These are phyloP conservation scores for Phytopythium litorale DNA, from an alignment of 352 stramenopile species.

Conservation along the genomic window DNA sequence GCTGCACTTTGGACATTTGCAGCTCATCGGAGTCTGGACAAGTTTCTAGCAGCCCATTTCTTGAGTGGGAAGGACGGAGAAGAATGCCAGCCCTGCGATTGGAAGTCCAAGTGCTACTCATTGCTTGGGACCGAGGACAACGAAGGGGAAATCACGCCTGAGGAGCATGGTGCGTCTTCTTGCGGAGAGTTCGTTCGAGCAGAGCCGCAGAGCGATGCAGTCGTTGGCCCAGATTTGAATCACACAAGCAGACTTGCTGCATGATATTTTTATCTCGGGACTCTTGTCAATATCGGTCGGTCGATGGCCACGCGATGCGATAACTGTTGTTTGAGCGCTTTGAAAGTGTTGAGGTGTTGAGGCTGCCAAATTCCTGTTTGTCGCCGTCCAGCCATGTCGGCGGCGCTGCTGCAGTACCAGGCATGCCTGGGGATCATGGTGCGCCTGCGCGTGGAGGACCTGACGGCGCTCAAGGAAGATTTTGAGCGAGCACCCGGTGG, in stretches of 20 bases:
- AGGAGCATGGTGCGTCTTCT: too few species aligned
- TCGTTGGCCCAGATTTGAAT: constrained; percentile 6
- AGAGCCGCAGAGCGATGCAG: constrained; percentile 11
- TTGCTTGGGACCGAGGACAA: neutral
- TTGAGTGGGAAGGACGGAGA: neutral
- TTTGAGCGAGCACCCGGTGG: constrained; percentile 44
- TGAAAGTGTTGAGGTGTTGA: neutral
- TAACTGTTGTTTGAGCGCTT: neutral
- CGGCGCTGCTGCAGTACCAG: constrained; percentile 65
- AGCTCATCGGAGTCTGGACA: neutral
- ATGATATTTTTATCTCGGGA: neutral
- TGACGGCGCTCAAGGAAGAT: constrained; percentile 57
- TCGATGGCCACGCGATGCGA: neutral
- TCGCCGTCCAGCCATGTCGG: constrained; percentile 26
- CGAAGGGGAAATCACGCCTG: too few species aligned
- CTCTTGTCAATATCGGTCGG: neutral
- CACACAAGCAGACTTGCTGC: neutral
- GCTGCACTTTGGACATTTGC: neutral
- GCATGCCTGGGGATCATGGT: constrained; percentile 80
- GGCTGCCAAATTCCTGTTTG: neutral
- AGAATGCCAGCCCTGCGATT: neutral
- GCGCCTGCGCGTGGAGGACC: constrained; percentile 62
- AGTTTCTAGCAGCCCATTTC: neutral
- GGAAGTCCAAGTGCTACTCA: neutral
- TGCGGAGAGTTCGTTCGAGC: neutral